Evolutionary conservation across 306 rosid genomes (phyloP).

Genomic region (Glycyrrhiza uralensis): DNA sequence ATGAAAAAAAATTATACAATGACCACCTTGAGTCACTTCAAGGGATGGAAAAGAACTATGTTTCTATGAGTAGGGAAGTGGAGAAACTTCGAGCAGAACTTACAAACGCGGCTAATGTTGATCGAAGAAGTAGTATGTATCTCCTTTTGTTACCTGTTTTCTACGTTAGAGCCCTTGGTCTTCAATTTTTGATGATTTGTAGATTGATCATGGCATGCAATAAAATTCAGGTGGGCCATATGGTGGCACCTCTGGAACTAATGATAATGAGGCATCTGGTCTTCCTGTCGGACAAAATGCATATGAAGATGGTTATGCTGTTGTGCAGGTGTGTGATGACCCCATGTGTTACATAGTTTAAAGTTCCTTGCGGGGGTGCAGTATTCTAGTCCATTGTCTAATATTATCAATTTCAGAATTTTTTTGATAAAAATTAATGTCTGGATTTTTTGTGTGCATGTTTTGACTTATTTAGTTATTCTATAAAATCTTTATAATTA

Average conservation of each 20-base stretch:
- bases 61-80: conserved; percentile 89
- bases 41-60: conserved; percentile 88
- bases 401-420: not conserved
- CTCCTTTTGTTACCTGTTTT: conserved; percentile 26
- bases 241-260: conserved; percentile 66
- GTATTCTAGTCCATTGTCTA: conserved; percentile 7
- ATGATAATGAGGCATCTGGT: conserved; percentile 70
- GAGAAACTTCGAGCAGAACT: conserved; percentile 95
- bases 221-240: conserved; percentile 66
- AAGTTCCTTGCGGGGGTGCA: conserved; percentile 19
- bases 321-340: conserved; percentile 65
- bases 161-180: conserved; percentile 16
- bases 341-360: conserved; percentile 24
- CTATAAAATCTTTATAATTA: not conserved
- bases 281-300: conserved; percentile 66
- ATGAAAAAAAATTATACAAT: conserved; percentile 83
- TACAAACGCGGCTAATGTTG: conserved; percentile 51
- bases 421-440: not conserved
- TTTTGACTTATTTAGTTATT: not conserved
- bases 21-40: conserved; percentile 97
- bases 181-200: conserved; percentile 23
- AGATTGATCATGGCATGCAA: conserved; percentile 28
- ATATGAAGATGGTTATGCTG: conserved; percentile 72
- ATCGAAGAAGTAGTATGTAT: conserved; percentile 65
- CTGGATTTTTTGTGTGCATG: not conserved